Base-by-base conservation (phyloP, 2,329 filamentous ascomycete species). In the Xylariaceae sp. region DNA sequence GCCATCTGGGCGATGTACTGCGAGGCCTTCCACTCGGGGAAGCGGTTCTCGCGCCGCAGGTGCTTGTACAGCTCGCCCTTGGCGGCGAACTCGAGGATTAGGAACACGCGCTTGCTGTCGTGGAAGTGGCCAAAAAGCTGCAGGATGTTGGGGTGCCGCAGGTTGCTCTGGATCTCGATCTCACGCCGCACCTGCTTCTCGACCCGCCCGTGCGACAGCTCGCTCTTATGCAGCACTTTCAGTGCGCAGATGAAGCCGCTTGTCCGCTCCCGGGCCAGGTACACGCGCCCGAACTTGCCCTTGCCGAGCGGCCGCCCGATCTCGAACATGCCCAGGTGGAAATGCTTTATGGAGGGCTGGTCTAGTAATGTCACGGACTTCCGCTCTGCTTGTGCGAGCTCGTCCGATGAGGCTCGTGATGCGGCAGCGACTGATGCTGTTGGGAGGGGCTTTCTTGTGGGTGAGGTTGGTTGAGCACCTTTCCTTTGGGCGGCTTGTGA, bases 271-370 rank as follows among this genome's bases (percentile, higher is more conserved):
- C 91, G 88, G 45, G 90, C 91, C 24, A 96, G 85, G 71, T 96
- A 96, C 3, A 96, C 91, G 41, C 91, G 85, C 1, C 91, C 91
- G 69, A 95, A 96, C 72, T 95, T 96, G 62, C 91, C 91, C 76
- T 95, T 95, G 50, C 91, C 91, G 3, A 96, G 79, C 1, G 91
- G 90, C 65, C 91, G 89, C 34, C 91, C 91, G 63, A 96, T 96
- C 74, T 96, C 92, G 73, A 96, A 96, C 91, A 96, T 96, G 75
- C 91, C 90, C 3, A 96, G 85, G 71, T 96, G 91, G 76, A 93
- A 93, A 65, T 92, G 75, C 66, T 85, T 87, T 39, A 78, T 55
- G 61, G 73, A 69, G 33, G 86, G 82, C 69, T 88, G 85, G 44
- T 87, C 81, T 56, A 82, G 78, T 52, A 88, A 74, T 7, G 79